Evolutionary conservation across 73 alveolate species (phyloP).

Genomic region (Paramecium tetraurelia): DNA sequence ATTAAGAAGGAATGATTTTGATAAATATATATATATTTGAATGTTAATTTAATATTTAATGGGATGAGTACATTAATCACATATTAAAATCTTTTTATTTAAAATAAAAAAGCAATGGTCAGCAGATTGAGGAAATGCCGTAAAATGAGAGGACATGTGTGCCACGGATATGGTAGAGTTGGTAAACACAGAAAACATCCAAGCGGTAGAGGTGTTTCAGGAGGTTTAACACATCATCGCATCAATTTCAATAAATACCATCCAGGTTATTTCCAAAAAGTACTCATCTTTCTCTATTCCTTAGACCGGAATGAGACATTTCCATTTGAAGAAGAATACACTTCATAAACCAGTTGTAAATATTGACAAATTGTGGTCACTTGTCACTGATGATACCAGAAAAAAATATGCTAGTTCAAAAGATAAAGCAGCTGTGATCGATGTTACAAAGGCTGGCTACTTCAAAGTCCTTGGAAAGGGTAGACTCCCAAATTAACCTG

Average conservation of each 20-base stretch:
- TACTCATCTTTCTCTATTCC: neutral
- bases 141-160: slow-evolving; percentile 96
- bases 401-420: slow-evolving; percentile 80
- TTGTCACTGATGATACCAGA: slow-evolving; percentile 94
- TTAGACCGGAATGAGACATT: slow-evolving; percentile 94
- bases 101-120: slow-evolving; percentile 67
- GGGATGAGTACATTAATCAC: slow-evolving; percentile 12
- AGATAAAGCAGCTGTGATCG: slow-evolving; percentile 92
- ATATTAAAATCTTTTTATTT: slow-evolving; percentile 34
- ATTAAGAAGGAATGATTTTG: neutral
- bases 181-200: slow-evolving; percentile 99
- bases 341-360: slow-evolving; percentile 88
- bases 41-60: neutral
- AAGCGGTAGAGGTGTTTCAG: slow-evolving; percentile 97
- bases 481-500: slow-evolving; percentile 89
- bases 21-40: neutral
- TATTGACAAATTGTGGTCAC: slow-evolving; percentile 89
- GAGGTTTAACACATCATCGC: slow-evolving; percentile 92
- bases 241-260: slow-evolving; percentile 84
- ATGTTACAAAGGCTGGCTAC: slow-evolving; percentile 96
- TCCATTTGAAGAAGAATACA: slow-evolving; percentile 95
- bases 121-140: slow-evolving; percentile 87
- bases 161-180: slow-evolving; percentile 95
- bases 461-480: slow-evolving; percentile 97
- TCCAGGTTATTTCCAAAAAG: slow-evolving; percentile 99